phyloP scores from a whole-genome alignment of 495 filamentous ascomycete species.

The Aspergillus nanangensis region DNA sequence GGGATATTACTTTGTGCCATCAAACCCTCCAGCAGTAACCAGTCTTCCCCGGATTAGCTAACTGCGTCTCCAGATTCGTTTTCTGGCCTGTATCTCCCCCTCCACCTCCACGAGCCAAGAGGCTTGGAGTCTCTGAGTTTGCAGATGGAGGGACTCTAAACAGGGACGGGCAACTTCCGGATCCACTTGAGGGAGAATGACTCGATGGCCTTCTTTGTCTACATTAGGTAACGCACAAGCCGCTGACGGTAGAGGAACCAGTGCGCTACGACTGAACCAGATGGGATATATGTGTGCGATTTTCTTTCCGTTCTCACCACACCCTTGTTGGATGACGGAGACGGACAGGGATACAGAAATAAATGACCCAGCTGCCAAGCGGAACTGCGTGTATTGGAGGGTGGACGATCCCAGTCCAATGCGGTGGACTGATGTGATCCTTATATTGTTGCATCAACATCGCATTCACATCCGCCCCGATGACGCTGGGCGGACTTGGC shows the following conservation, averaged over 20 bases:
- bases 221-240: neutral
- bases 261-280: no score
- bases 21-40: constrained; percentile 6
- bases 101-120: constrained; percentile 6
- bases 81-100: neutral
- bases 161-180: neutral
- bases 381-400: neutral
- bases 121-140: constrained; percentile 6
- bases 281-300: no score
- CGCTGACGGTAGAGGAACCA: neutral
- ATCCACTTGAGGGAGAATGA: constrained; percentile 1
- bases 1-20: neutral
- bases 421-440: neutral
- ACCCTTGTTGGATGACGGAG: no score
- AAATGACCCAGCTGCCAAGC: neutral
- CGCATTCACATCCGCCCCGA: no score
- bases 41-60: constrained; percentile 1
- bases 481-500: no score
- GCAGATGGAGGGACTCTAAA: constrained; percentile 1
- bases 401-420: neutral
- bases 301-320: no score
- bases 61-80: neutral
- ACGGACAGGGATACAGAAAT: neutral
- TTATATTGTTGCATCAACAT: no score
- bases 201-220: neutral